These are phyloP conservation scores for Dactylellina haptotyla DNA, from an alignment of 2,329 filamentous ascomycete genomes.

Conservation along the genomic window DNA sequence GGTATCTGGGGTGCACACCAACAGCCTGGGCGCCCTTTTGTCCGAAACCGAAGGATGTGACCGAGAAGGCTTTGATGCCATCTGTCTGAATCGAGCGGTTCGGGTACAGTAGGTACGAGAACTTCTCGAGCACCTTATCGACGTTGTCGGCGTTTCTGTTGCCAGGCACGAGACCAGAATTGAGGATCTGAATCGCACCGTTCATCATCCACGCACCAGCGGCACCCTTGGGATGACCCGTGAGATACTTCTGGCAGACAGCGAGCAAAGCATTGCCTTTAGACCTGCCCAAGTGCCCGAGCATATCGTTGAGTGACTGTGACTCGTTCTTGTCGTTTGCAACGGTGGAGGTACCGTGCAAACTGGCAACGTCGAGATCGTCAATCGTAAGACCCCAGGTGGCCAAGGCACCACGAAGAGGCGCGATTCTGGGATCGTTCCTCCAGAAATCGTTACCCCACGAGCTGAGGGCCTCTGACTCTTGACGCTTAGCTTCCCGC, in stretches of 20 bases:
- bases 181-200: conserved; percentile 93
- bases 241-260: conserved; percentile 99
- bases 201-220: conserved; percentile 99
- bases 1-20: conserved; percentile 94
- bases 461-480: conserved; percentile 90
- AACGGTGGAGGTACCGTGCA: conserved; percentile 98
- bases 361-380: conserved; percentile 92
- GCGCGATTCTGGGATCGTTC: conserved; percentile 89
- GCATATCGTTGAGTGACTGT: conserved; percentile 94
- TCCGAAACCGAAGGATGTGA: conserved; percentile 98
- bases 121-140: conserved; percentile 95
- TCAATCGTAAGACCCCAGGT: conserved; percentile 99
- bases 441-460: conserved; percentile 99
- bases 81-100: conserved; percentile 96
- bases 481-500: conserved; percentile 85
- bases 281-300: conserved; percentile 90
- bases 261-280: conserved; percentile 96
- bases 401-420: conserved; percentile 91
- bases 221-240: conserved; percentile 98
- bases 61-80: conserved; percentile 96
- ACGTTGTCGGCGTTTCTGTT: conserved; percentile 99
- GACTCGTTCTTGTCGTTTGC: conserved; percentile 99
- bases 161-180: conserved; percentile 90
- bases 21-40: conserved; percentile 98
- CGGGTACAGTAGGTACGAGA: conserved; percentile 97